Conservation (phyloP, 2,329 filamentous ascomycete genomes). For the Xylaria sp. region DNA sequence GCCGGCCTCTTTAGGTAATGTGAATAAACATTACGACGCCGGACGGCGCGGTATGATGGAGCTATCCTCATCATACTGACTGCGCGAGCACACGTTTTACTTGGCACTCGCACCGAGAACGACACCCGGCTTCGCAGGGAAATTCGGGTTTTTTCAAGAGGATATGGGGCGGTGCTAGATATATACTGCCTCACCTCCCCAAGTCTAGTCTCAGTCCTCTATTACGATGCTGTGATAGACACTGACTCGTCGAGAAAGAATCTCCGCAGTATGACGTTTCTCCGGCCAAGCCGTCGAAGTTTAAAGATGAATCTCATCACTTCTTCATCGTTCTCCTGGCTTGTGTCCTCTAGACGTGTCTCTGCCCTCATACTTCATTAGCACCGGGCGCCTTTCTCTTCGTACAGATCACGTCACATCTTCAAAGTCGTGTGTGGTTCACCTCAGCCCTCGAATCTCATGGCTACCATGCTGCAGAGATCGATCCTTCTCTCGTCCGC, state of each 20-base stretch:
- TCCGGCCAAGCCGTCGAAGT: constrained; percentile 1
- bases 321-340: neutral
- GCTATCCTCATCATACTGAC: neutral
- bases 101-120: neutral
- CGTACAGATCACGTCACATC: neutral
- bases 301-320: neutral
- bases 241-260: constrained; percentile 7
- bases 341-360: neutral
- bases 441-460: neutral
- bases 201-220: too few relatives aligned
- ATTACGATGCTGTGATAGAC: neutral
- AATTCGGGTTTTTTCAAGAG: neutral
- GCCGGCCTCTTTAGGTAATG: neutral
- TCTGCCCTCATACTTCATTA: neutral
- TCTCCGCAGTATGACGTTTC: constrained; percentile 8
- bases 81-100: neutral
- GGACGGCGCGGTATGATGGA: neutral
- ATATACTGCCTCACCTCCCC: neutral
- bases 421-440: neutral
- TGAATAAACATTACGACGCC: neutral
- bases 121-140: neutral
- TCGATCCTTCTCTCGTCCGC: constrained; percentile 28
- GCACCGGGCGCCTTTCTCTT: neutral
- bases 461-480: constrained; percentile 32
- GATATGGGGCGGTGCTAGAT: constrained; percentile 1